phyloP scores from a whole-genome alignment of 2,329 filamentous ascomycete species.

The Malbranchea cinnamomea region DNA sequence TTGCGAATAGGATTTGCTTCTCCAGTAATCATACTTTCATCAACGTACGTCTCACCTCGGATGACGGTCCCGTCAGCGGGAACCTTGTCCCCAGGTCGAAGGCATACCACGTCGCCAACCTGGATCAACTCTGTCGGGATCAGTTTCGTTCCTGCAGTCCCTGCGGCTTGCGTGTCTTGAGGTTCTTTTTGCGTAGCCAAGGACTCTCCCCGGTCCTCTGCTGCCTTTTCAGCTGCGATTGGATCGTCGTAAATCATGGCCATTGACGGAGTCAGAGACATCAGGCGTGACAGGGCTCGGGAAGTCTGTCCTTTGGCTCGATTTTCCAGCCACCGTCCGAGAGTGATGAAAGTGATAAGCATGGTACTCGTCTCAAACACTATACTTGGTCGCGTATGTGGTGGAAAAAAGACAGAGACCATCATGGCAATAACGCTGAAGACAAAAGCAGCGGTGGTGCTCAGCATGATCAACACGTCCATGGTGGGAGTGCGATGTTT shows the following conservation, averaged over 20 bases:
- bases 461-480: constrained; percentile 89
- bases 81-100: constrained; percentile 91
- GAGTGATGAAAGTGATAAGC: constrained; percentile 88
- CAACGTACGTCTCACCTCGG: constrained; percentile 79
- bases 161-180: constrained; percentile 7
- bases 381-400: constrained; percentile 68
- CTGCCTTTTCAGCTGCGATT: constrained; percentile 80
- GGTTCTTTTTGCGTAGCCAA: constrained; percentile 8
- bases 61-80: constrained; percentile 82
- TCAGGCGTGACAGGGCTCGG: constrained; percentile 78
- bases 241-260: constrained; percentile 92
- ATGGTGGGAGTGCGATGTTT: constrained; percentile 88
- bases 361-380: constrained; percentile 98
- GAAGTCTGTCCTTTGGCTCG: constrained; percentile 91
- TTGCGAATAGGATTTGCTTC: constrained; percentile 94
- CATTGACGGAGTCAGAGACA: constrained; percentile 94
- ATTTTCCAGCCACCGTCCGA: constrained; percentile 88
- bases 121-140: constrained; percentile 91
- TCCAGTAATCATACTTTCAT: constrained; percentile 97
- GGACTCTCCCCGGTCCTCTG: constrained; percentile 52
- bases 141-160: constrained; percentile 58
- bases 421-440: constrained; percentile 83
- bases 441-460: constrained; percentile 90
- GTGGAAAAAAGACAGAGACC: constrained; percentile 59
- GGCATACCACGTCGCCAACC: constrained; percentile 81